These are phyloP conservation scores for Candida vaughaniae DNA, from an alignment of 805 yeast species.

Conservation along the genomic window DNA sequence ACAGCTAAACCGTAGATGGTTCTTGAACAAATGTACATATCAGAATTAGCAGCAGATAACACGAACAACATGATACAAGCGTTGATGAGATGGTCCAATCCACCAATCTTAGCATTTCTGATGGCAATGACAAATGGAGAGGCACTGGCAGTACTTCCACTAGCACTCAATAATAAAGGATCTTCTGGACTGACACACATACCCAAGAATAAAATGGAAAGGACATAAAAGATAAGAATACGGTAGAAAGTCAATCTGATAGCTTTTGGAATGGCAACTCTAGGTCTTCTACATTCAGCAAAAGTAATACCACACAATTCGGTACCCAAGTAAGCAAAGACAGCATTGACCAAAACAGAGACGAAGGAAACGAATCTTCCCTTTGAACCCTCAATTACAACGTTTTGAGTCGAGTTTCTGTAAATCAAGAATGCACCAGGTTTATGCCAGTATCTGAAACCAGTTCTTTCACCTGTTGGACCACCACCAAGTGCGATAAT, in stretches of 20 bases:
- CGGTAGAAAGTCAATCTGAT: conserved; percentile 68
- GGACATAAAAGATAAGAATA: conserved; percentile 60
- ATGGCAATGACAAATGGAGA: conserved; percentile 87
- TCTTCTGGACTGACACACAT: conserved; percentile 65
- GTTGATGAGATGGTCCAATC: conserved; percentile 72
- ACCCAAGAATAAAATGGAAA: conserved; percentile 62
- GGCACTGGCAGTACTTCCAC: conserved; percentile 62
- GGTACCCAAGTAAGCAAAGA: conserved; percentile 70
- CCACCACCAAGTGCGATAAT: conserved; percentile 76
- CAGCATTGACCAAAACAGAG: conserved; percentile 62
- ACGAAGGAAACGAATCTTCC: conserved; percentile 64
- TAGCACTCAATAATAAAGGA: conserved; percentile 48
- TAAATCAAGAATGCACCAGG: conserved; percentile 63
- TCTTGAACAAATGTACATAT: conserved; percentile 75
- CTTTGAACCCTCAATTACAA: conserved; percentile 38
- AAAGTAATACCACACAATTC: conserved; percentile 72
- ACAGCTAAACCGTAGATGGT: conserved; percentile 69
- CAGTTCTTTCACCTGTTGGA: conserved; percentile 69
- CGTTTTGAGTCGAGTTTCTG: conserved; percentile 39
- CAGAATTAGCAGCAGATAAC: conserved; percentile 79
- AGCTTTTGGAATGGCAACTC: conserved; percentile 70
- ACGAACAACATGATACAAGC: conserved; percentile 76
- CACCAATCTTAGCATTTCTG: conserved; percentile 59
- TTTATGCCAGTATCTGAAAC: conserved; percentile 67
- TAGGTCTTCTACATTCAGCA: conserved; percentile 67